Evolutionary conservation across 768 basidiomycete genomes (phyloP).

Genomic region (Tephrocybe sp.): DNA sequence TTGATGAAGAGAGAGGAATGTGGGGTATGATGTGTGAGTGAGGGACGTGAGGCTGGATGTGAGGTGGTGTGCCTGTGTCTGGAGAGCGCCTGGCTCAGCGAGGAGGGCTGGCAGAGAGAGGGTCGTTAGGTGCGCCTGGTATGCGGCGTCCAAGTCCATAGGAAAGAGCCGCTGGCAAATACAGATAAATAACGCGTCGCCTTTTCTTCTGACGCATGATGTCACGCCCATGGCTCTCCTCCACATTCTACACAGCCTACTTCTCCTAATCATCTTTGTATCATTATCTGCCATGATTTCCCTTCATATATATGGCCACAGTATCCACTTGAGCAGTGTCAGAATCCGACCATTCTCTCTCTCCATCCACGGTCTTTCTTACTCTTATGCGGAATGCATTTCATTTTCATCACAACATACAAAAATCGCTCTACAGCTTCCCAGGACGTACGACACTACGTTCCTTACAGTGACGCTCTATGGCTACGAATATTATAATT

Average conservation of each 20-base stretch:
- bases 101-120: constrained; percentile 69
- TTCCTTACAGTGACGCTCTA: constrained; percentile 29
- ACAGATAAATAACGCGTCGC: constrained; percentile 17
- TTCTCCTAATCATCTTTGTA: neutral
- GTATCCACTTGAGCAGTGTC: constrained; percentile 1
- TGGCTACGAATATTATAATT: constrained; percentile 31
- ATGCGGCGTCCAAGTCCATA: constrained; percentile 37
- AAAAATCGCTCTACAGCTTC: constrained; percentile 28
- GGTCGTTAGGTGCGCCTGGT: constrained; percentile 65
- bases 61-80: constrained; percentile 83
- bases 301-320: constrained; percentile 1
- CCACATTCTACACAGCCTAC: neutral
- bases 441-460: constrained; percentile 25
- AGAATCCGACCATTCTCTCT: constrained; percentile 8
- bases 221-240: constrained; percentile 5
- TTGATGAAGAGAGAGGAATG: constrained; percentile 85
- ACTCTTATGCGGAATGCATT: constrained; percentile 2
- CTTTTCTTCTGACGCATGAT: neutral
- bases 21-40: constrained; percentile 88
- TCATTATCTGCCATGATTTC: neutral
- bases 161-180: constrained; percentile 7
- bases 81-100: constrained; percentile 71
- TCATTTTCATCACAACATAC: constrained; percentile 17
- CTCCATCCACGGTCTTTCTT: constrained; percentile 13
- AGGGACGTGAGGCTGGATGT: constrained; percentile 88